Base-by-base conservation (phyloP, 164 flowering plant genomes). In the Hamamelis virginiana region DNA sequence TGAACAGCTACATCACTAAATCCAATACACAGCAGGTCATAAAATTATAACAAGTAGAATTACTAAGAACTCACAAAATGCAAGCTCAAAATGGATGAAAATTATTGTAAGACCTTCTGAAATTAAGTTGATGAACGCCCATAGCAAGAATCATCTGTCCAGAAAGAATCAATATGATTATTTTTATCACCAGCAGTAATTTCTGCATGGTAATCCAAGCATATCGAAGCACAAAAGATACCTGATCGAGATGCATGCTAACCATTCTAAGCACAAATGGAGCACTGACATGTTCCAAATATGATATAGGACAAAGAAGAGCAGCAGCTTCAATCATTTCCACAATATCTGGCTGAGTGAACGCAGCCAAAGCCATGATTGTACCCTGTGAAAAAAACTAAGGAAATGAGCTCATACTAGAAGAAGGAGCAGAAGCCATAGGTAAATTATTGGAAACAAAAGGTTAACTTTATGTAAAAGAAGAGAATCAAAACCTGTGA, bases 241-340 rank as follows among this genome's bases (percentile, higher is more conserved):
- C 97, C 95, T 87, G 80, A 79, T 96, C 98, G 73, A 96, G 83
- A 80, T 87, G 95, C 84, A 89, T 44, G 45, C 56, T n/a, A 63
- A 90, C 97, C 81, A 94, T 78, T 81, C 78, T 73, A 21, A 75
- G 90, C 56, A 91, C 97, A 69, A 96, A 81, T 13, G 53, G 86
- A 64, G 97, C 78, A 65, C 65, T 89, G 62, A 93, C 57, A 77
- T 96, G 95, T 4, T 80, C 89, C 84, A 96, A 82, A 68, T 90
- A 93, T 68, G 97, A 84, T 79, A 96, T 90, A 52, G 99, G 97
- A 71, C 84, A 82, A 25, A 93, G 83, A 76, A 96, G 86, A 43
- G 98, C 97, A 67, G 94, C 94, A 73, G 89, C 97, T 85, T 82
- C 87, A 69, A 96, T 94, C 94, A 83, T 84, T 65, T 86, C 83